Conservation (phyloP, 2,329 filamentous ascomycete species). For the Aureobasidium melanogenum region DNA sequence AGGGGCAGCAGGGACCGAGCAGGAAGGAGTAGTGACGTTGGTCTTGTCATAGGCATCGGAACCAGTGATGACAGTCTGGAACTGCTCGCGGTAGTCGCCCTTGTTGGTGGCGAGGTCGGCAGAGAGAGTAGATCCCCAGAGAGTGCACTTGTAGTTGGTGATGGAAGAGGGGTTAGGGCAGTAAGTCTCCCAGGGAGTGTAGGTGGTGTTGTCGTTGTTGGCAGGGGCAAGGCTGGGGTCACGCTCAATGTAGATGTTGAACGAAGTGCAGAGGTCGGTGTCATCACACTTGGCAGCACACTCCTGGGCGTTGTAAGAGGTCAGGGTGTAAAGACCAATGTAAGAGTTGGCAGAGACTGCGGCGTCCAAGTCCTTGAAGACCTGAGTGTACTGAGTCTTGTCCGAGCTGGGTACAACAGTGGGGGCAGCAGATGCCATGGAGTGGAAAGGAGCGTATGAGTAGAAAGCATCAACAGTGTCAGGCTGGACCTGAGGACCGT, state of each 20-base stretch:
- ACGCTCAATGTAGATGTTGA: conserved; percentile 30
- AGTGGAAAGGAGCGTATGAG: conserved; percentile 20
- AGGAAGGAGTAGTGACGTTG: conserved; percentile 13
- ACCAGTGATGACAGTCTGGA: conserved; percentile 23
- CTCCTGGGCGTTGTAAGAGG: conserved; percentile 22
- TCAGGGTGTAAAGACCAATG: conserved; percentile 24
- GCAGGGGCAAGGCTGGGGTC: conserved; percentile 25
- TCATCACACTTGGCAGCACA: conserved; percentile 26
- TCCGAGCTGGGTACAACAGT: conserved; percentile 13
- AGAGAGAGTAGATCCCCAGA: conserved; percentile 29
- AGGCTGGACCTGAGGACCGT: conserved; percentile 22
- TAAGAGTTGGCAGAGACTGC: conserved; percentile 24
- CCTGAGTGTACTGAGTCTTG: conserved; percentile 19
- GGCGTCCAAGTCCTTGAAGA: conserved; percentile 25
- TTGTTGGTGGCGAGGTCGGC: conserved; percentile 21
- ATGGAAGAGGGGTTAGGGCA: conserved; percentile 30
- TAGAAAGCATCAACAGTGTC: conserved; percentile 21
- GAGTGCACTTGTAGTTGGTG: conserved; percentile 32
- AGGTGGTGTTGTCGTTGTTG: conserved; percentile 19
- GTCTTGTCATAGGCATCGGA: conserved; percentile 24
- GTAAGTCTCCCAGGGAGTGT: conserved; percentile 19
- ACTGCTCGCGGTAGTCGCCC: conserved; percentile 21
- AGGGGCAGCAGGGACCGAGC: not conserved
- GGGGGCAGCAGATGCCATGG: conserved; percentile 16
- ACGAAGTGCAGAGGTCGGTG: conserved; percentile 24